A percentile compares a stretch with the other conserved stretches of the same genome.
Conservation (phyloP, 129 eudicot species). For the Flaveria brownii region DNA sequence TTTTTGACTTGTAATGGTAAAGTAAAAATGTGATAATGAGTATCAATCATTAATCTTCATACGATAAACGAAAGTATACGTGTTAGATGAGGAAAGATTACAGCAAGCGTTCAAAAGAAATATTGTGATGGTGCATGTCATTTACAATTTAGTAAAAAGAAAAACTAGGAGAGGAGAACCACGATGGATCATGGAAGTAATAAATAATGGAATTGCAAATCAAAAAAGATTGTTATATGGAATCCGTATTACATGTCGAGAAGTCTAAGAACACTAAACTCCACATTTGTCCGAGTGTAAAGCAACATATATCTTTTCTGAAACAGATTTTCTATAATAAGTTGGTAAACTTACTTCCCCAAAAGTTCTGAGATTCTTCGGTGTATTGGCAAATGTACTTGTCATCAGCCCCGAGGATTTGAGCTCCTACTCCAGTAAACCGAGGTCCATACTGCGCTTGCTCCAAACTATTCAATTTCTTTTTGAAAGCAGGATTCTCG, state of each 20-base stretch:
- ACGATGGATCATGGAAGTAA: neutral
- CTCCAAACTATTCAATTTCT: slow-evolving; percentile 59
- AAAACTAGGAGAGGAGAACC: neutral
- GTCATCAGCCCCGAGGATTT: slow-evolving; percentile 89
- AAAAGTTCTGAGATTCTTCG: slow-evolving; percentile 72
- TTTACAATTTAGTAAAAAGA: neutral
- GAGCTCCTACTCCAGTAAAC: slow-evolving; percentile 93
- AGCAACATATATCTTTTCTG: neutral
- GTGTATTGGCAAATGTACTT: slow-evolving; percentile 84
- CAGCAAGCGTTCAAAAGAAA: neutral
- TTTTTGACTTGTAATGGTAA: neutral
- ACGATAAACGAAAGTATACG: neutral
- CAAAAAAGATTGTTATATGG: neutral
- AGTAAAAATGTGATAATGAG: neutral
- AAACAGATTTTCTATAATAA: neutral
- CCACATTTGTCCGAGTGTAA: neutral
- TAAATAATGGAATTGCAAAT: neutral
- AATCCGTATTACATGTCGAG: neutral
- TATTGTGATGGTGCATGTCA: neutral
- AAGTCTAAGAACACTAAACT: neutral
- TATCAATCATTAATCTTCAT: neutral
- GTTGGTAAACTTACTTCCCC: slow-evolving; percentile 76
- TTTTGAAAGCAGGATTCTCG: slow-evolving; percentile 83
- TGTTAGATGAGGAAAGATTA: neutral
- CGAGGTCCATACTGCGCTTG: slow-evolving; percentile 70